A percentile compares a stretch with the other conserved stretches of the same genome.
Evolutionary conservation across 441 rosid species (phyloP).

Genomic region (Geranium incanum): DNA sequence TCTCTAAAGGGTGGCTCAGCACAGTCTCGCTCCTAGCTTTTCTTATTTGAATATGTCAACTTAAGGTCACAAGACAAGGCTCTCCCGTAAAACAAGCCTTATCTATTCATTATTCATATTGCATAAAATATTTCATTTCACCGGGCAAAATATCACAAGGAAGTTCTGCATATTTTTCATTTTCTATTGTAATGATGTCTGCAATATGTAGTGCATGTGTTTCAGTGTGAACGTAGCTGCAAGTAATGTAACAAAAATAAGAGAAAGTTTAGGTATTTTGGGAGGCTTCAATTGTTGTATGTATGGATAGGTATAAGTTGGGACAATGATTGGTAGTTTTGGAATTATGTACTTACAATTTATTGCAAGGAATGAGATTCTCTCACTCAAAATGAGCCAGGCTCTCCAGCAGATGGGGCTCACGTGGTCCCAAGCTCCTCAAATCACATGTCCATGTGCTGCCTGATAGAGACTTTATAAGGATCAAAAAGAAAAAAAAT

Average conservation of each 20-base stretch:
- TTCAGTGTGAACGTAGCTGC: not conserved
- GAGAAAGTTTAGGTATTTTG: slow-evolving; percentile 17
- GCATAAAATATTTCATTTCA: too few species aligned
- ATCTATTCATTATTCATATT: too few species aligned
- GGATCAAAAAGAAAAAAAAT: slow-evolving; percentile 15
- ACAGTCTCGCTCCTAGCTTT: too few species aligned
- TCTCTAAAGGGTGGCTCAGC: too few species aligned
- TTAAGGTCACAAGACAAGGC: too few species aligned
- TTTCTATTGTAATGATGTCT: too few species aligned
- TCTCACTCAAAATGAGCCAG: not conserved
- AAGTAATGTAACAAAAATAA: slow-evolving; percentile 15
- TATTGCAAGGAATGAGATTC: slow-evolving; percentile 39
- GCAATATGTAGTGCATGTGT: too few species aligned
- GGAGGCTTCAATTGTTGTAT: not conserved
- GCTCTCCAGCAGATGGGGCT: slow-evolving; percentile 15
- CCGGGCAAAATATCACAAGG: too few species aligned
- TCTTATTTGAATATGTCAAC: too few species aligned
- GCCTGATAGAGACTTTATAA: slow-evolving; percentile 64
- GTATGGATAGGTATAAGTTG: slow-evolving; percentile 23
- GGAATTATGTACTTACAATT: slow-evolving; percentile 32
- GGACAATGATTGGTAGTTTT: slow-evolving; percentile 31
- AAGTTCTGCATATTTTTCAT: too few species aligned
- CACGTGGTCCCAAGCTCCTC: slow-evolving; percentile 71
- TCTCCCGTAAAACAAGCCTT: too few species aligned
- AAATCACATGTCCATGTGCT: slow-evolving; percentile 66